Percentiles rank a stretch among this genome's conserved stretches.
Conservation (phyloP, 768 basidiomycete genomes). For the Panus rudis region DNA sequence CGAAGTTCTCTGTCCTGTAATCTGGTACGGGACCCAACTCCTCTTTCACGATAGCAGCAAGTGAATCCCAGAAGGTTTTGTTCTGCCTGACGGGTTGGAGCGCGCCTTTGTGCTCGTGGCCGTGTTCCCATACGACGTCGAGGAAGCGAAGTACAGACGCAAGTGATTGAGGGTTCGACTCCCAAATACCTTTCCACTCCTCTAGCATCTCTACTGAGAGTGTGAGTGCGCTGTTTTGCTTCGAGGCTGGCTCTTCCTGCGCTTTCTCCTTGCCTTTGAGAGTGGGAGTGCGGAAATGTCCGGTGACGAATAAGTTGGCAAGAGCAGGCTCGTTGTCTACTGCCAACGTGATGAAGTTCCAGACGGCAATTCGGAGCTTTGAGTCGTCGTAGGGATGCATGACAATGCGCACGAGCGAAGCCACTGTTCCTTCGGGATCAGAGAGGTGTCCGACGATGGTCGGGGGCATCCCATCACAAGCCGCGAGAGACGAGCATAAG, state of each 20-base stretch:
- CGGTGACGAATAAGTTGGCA: conserved; percentile 70
- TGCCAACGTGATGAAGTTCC: conserved; percentile 77
- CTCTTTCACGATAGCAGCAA: conserved; percentile 54
- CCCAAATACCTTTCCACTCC: conserved; percentile 72
- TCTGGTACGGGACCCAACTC: conserved; percentile 74
- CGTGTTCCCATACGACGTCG: conserved; percentile 74
- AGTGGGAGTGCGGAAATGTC: conserved; percentile 51
- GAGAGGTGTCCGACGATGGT: conserved; percentile 75
- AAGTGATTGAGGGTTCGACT: conserved; percentile 68
- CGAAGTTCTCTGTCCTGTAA: conserved; percentile 46
- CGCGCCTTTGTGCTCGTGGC: conserved; percentile 58
- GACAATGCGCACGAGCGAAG: conserved; percentile 61
- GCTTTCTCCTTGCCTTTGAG: conserved; percentile 32
- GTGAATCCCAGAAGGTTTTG: conserved; percentile 60
- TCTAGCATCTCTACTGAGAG: conserved; percentile 60
- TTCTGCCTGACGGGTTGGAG: conserved; percentile 53
- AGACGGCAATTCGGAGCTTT: conserved; percentile 63
- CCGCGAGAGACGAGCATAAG: conserved; percentile 58
- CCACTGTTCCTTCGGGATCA: conserved; percentile 65
- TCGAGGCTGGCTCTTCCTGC: conserved; percentile 21
- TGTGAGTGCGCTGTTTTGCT: conserved; percentile 51
- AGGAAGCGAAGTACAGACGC: conserved; percentile 71
- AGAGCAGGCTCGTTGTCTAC: conserved; percentile 86
- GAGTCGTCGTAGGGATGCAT: conserved; percentile 78
- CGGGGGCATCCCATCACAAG: conserved; percentile 52